These are phyloP conservation scores for Termitomyces heimii DNA, from an alignment of 768 basidiomycete species.

Conservation along the genomic window DNA sequence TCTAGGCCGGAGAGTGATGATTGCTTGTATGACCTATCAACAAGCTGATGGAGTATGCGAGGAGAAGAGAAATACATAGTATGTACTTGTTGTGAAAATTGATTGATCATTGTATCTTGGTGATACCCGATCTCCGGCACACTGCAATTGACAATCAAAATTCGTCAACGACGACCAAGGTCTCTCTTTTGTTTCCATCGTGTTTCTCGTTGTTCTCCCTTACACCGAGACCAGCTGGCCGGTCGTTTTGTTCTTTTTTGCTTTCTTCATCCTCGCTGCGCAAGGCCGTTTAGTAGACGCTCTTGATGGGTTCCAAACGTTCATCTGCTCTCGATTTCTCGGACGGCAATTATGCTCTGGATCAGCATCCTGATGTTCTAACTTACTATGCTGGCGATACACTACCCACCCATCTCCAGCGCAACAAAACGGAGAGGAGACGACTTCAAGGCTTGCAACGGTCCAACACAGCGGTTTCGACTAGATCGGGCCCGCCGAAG, in stretches of 20 bases:
- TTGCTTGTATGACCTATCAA: too few species aligned
- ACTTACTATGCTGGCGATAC: conserved; percentile 21
- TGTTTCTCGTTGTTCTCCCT: conserved; percentile 12
- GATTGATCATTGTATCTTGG: neutral
- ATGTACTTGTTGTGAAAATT: neutral
- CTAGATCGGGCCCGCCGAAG: conserved; percentile 22
- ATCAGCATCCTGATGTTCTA: conserved; percentile 47
- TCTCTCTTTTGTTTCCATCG: conserved; percentile 3
- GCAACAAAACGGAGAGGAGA: conserved; percentile 82
- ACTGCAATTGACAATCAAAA: conserved; percentile 1
- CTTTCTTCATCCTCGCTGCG: conserved; percentile 25
- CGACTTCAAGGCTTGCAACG: conserved; percentile 85
- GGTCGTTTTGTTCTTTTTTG: conserved; percentile 31
- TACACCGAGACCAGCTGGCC: conserved; percentile 37
- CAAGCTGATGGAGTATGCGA: too few species aligned
- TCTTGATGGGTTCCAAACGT: conserved; percentile 32
- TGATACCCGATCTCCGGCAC: conserved; percentile 1
- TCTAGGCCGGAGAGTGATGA: neutral
- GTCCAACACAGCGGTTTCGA: conserved; percentile 32
- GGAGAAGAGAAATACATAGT: too few species aligned
- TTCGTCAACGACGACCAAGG: neutral
- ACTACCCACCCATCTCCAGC: conserved; percentile 51
- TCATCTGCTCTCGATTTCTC: conserved; percentile 67
- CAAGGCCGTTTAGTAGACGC: conserved; percentile 28
- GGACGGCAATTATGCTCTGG: conserved; percentile 40